Evolutionary conservation across 495 filamentous ascomycete species (phyloP).

Genomic region (Penicillium roqueforti): DNA sequence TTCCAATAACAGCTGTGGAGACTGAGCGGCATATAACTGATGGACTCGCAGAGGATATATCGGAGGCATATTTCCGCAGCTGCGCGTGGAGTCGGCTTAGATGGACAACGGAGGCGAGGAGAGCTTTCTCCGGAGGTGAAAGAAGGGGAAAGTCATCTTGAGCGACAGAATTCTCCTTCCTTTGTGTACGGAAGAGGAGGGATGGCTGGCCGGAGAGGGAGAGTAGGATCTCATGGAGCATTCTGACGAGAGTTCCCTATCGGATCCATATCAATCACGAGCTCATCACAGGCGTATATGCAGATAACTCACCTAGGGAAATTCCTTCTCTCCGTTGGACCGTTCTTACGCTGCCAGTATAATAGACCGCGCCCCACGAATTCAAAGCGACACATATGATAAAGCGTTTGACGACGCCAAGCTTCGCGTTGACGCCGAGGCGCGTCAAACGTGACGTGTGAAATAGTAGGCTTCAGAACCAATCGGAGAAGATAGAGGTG

Average conservation of each 20-base stretch:
- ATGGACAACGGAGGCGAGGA: slow-evolving; percentile 70
- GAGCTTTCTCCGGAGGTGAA: slow-evolving; percentile 74
- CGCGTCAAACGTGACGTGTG: not conserved
- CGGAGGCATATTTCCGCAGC: slow-evolving; percentile 57
- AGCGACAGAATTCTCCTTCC: slow-evolving; percentile 34
- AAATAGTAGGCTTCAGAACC: not conserved
- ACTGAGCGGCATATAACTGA: slow-evolving; percentile 84
- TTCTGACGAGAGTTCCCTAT: slow-evolving; percentile 45
- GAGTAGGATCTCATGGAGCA: slow-evolving; percentile 97
- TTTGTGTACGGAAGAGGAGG: slow-evolving; percentile 61
- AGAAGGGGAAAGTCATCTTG: slow-evolving; percentile 50
- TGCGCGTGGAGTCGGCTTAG: slow-evolving; percentile 71
- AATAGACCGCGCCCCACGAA: slow-evolving; percentile 45
- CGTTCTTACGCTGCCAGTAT: slow-evolving; percentile 38
- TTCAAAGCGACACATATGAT: slow-evolving; percentile 51
- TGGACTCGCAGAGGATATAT: slow-evolving; percentile 63
- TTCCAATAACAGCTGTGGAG: slow-evolving; percentile 68
- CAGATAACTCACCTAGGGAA: slow-evolving; percentile 21
- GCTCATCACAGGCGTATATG: not conserved
- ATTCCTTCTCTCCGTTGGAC: slow-evolving; percentile 18
- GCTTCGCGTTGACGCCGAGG: slow-evolving; percentile 1
- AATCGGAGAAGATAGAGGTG: not conserved
- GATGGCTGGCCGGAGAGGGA: slow-evolving; percentile 91
- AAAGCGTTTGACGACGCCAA: not conserved
- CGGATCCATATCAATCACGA: not conserved